Evolutionary conservation across 768 basidiomycete genomes (phyloP), one percentile per base, ranked within the genome.

Genomic region (Sporobolomyces phaffii): DNA sequence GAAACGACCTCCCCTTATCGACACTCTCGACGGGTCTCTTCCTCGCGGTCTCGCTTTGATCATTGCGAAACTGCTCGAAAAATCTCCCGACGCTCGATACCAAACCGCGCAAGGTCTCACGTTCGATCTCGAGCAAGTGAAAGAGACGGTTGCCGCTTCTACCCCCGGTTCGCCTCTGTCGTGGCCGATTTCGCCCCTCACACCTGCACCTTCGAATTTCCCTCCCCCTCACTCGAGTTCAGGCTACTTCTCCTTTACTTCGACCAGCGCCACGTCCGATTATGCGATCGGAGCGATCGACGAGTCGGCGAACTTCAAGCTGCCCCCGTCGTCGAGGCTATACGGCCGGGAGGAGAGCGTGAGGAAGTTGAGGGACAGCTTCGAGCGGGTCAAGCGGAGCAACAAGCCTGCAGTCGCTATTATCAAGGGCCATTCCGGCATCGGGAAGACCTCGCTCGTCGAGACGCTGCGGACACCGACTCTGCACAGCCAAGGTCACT

Each of bases 21-120:
- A 29, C 20, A 13, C 41, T 17, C 17, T 67, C 59, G 70, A 67
- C 28, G 29, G 52, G 3, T 56, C 48, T 0, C 26, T 71, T 18
- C 70, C 70, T 20, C 52, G 47, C 36, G 38, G 52, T 15, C 65
- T 71, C 36, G 54, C 53, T 31, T 53, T 56, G 26, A 59, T 71
- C 52, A 49, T 71, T 24, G 65, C 58, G 20, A 71, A 67, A 40
- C 62, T 71, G 14, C 62, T 71, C 29, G 70, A 71, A 38, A 71
- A 71, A 59, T 44, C 33, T 7, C 70, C 65, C n/a, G 65, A 71
- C 18, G 47, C 45, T 34, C 51, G 70, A 14, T 71, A 71, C 33
- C 65, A 66, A 33, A 67, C 65, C 5, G 29, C 47, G 14, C 62
- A 64, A 28, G 70, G 70, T 0, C 43, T 71, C 20, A 43, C 59